These are phyloP conservation scores for Linnemannia hyalina DNA, from an alignment of 192 early-diverging fungal genomes.

Conservation along the genomic window DNA sequence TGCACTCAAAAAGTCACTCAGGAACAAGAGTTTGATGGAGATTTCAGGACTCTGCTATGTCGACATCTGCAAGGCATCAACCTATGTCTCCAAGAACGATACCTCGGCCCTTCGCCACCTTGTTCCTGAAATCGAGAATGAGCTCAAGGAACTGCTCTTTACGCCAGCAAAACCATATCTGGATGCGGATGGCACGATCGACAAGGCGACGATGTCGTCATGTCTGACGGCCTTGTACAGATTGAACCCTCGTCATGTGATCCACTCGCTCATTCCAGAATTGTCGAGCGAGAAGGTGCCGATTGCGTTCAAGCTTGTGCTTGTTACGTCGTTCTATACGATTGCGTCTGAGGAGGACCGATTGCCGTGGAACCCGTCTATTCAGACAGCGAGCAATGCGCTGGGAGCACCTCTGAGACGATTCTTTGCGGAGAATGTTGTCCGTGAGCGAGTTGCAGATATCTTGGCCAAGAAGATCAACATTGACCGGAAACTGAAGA, in stretches of 20 bases:
- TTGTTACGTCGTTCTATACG: slow-evolving; percentile 81
- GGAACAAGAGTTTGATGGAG: slow-evolving; percentile 70
- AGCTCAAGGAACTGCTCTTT: slow-evolving; percentile 82
- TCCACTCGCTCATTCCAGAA: slow-evolving; percentile 79
- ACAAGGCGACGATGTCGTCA: slow-evolving; percentile 82
- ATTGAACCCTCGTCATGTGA: slow-evolving; percentile 79
- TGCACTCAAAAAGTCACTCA: slow-evolving; percentile 65
- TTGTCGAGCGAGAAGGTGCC: slow-evolving; percentile 78
- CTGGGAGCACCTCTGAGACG: slow-evolving; percentile 71
- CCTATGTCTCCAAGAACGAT: slow-evolving; percentile 75
- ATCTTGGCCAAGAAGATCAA: slow-evolving; percentile 51
- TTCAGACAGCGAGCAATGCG: slow-evolving; percentile 66
- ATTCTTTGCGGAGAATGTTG: slow-evolving; percentile 72
- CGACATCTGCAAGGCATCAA: slow-evolving; percentile 80
- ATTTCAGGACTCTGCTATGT: slow-evolving; percentile 79
- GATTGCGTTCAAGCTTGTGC: slow-evolving; percentile 82
- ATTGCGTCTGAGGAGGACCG: slow-evolving; percentile 75
- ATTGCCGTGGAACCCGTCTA: slow-evolving; percentile 80
- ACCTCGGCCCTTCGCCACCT: slow-evolving; percentile 72
- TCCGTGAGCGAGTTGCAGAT: slow-evolving; percentile 50
- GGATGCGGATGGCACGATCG: slow-evolving; percentile 72
- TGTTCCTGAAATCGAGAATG: slow-evolving; percentile 80
- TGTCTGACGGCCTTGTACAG: slow-evolving; percentile 84
- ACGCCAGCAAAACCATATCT: slow-evolving; percentile 64
- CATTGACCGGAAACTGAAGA: slow-evolving; percentile 58